A percentile compares a stretch with the other conserved stretches of the same genome.
These are phyloP conservation scores for Picochlorum sp. DNA, from an alignment of 139 green algal genomes.

Conservation along the genomic window DNA sequence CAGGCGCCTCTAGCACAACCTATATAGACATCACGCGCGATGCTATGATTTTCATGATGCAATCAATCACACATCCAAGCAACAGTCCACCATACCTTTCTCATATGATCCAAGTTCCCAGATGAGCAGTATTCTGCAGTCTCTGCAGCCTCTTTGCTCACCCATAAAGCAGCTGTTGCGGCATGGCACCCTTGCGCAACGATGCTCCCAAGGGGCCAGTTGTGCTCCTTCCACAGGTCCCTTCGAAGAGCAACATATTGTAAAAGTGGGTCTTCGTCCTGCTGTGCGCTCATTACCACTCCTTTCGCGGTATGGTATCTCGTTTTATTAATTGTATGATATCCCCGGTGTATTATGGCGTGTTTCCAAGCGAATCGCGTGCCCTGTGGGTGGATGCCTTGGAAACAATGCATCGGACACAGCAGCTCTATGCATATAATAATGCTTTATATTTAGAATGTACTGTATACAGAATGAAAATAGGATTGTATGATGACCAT, in stretches of 20 bases:
- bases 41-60: background rate
- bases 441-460: too few relatives aligned
- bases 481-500: conserved; percentile 1
- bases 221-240: conserved; percentile 71
- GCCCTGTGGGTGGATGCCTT: too few relatives aligned
- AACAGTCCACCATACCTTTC: conserved; percentile 57
- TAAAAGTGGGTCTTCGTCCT: conserved; percentile 33
- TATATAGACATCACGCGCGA: conserved; percentile 4
- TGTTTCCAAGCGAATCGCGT: too few relatives aligned
- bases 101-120: conserved; percentile 82
- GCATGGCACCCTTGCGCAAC: conserved; percentile 91
- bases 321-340: too few relatives aligned
- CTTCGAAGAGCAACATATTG: conserved; percentile 88
- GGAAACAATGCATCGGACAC: too few relatives aligned
- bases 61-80: background rate
- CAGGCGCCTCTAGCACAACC: conserved; percentile 88
- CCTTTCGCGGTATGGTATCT: background rate
- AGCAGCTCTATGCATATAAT: too few relatives aligned
- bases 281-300: background rate
- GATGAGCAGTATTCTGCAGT: conserved; percentile 58
- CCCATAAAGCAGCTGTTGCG: conserved; percentile 73
- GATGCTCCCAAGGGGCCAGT: conserved; percentile 87
- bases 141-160: conserved; percentile 30
- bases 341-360: too few relatives aligned
- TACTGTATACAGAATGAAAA: too few relatives aligned